Evolutionary conservation across 805 yeast genomes (phyloP), one percentile per base, ranked within the genome.

Genomic region (Debaryomyces prosopidis): DNA sequence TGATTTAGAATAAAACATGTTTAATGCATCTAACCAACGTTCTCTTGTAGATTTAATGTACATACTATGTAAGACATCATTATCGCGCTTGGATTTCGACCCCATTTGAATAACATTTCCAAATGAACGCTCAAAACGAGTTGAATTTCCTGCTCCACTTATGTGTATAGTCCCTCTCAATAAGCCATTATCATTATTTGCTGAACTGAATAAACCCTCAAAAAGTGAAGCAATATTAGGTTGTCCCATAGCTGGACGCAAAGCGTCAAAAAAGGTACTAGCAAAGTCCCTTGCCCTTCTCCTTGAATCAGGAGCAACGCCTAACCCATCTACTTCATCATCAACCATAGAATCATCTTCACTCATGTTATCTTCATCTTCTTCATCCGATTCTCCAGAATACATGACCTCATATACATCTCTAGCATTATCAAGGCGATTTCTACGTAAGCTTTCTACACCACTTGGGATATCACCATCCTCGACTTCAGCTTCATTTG

Each of bases 11-110:
- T 76, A 76, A 49, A 80, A 79, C 65, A 81, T 68, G 14, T 73
- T 66, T 31, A 76, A 66, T 5, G 79, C 73, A 36, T 85, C 87
- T 32, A 66, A 65, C 94, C 96, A 89, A 52, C 96, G 74, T 40
- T 82, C 84, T 11, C 69, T 63, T 0, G 94, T 82, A 0, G 87
- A 76, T 47, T 60, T 62, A 26, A 72, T 57, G 30, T 63, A 65
- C 51, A 66, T 53, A 36, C 49, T 57, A 43, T 53, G 58, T 42
- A 47, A 47, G 17, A 52, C 55, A 44, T 46, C 60, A 19, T 40
- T 34, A 16, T 48, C 45, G 17, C 47, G 14, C 4, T 42, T 44
- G n/a, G 45, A 35, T 12, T 44, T 47, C 6, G 45, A 30, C 11
- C 54, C 50, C 16, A 57, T 17, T 23, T 47, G 54, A 9, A 62